Conservation (phyloP, 2,329 filamentous ascomycete species). For the Lasiodiplodia gonubiensis region DNA sequence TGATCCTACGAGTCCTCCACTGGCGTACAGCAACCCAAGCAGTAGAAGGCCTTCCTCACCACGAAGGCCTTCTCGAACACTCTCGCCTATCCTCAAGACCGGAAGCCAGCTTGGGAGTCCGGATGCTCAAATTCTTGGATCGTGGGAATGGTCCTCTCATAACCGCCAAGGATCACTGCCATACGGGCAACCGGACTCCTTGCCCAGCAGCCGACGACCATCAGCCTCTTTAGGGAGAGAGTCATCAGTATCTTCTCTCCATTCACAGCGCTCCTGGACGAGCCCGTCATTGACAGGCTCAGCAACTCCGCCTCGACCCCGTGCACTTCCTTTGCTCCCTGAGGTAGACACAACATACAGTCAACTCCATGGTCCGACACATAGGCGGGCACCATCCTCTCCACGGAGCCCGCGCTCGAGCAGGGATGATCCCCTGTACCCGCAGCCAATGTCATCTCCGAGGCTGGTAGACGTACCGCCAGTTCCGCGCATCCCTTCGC, state of each 20-base stretch:
- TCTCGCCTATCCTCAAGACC: neutral
- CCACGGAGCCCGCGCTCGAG: constrained; percentile 16
- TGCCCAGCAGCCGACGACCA: neutral
- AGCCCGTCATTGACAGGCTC: neutral
- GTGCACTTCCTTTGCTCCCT: constrained; percentile 1
- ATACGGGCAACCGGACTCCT: neutral
- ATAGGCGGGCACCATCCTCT: constrained; percentile 4
- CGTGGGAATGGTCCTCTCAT: constrained; percentile 9
- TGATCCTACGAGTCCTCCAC: neutral
- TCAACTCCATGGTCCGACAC: neutral
- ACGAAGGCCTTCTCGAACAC: neutral
- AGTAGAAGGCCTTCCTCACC: constrained; percentile 17
- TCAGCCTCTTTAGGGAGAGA: neutral
- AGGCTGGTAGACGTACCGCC: constrained; percentile 4
- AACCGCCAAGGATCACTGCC: constrained; percentile 5
- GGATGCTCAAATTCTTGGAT: neutral
- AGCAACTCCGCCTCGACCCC: neutral
- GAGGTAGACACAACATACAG: neutral
- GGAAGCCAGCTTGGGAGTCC: neutral
- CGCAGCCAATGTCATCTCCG: constrained; percentile 9
- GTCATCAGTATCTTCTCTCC: neutral
- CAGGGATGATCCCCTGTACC: constrained; percentile 11
- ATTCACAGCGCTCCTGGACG: constrained; percentile 1
- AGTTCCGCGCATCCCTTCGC: constrained; percentile 4
- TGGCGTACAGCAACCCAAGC: constrained; percentile 16